Percentiles rank a stretch among this genome's conserved stretches.
Conservation (phyloP, 495 filamentous ascomycete genomes). For the Bacidia rubella region DNA sequence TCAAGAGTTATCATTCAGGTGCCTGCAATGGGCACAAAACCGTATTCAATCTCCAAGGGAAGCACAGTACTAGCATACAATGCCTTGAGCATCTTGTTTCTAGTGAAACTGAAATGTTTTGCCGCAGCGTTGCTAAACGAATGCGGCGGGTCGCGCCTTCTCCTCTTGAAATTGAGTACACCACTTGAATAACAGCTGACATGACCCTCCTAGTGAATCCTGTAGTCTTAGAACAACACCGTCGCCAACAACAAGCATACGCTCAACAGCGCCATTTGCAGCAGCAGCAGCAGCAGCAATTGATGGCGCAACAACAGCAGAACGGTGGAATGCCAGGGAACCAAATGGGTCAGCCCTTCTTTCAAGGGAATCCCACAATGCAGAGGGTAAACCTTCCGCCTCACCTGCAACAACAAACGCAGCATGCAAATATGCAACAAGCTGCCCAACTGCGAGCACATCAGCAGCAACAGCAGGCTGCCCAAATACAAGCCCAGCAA, state of each 20-base stretch:
- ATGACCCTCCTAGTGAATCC: slow-evolving; percentile 3
- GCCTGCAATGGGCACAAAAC: too few relatives aligned
- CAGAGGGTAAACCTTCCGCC: slow-evolving; percentile 8
- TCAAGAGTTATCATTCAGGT: too few relatives aligned
- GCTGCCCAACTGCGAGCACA: slow-evolving; percentile 26
- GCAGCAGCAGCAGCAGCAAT: slow-evolving; percentile 29
- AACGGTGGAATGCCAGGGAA: slow-evolving; percentile 40
- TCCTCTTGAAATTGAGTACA: too few relatives aligned
- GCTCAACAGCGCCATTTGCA: slow-evolving; percentile 17
- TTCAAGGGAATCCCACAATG: slow-evolving; percentile 40
- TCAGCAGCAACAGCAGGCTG: slow-evolving; percentile 24
- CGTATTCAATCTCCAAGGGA: too few relatives aligned
- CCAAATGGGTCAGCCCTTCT: slow-evolving; percentile 40
- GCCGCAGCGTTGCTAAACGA: too few relatives aligned
- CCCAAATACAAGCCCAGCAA: slow-evolving; percentile 35
- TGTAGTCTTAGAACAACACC: not conserved
- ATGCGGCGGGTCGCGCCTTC: too few relatives aligned
- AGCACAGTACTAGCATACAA: too few relatives aligned
- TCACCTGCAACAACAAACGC: slow-evolving; percentile 29
- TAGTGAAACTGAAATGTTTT: too few relatives aligned
- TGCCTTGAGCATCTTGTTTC: too few relatives aligned
- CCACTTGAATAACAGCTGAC: slow-evolving; percentile 3
- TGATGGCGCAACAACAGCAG: slow-evolving; percentile 37
- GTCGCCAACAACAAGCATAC: not conserved
- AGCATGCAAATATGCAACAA: slow-evolving; percentile 32